A percentile compares a stretch with the other conserved stretches of the same genome.
Conservation (phyloP, 306 rosid genomes). For the Neltuma alba region DNA sequence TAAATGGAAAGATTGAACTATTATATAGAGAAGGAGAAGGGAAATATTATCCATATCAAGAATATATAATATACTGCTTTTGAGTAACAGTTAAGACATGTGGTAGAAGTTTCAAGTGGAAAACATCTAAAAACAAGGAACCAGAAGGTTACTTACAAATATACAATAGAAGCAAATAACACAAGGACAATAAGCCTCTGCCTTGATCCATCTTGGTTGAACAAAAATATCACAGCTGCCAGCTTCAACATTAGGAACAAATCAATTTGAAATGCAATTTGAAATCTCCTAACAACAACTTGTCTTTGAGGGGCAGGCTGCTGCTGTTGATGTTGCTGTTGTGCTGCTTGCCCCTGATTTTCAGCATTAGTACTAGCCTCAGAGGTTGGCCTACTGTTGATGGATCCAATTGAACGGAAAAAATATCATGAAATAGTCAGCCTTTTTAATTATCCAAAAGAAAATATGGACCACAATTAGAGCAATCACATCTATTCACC, state of each 20-base stretch:
- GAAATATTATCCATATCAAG: constrained; percentile 9
- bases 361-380: constrained; percentile 61
- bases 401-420: constrained; percentile 33
- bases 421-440: constrained; percentile 16
- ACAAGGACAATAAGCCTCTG: constrained; percentile 87
- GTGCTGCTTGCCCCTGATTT: constrained; percentile 76
- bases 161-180: constrained; percentile 76
- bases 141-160: constrained; percentile 65
- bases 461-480: not conserved
- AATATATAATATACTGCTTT: not conserved
- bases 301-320: constrained; percentile 86
- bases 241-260: constrained; percentile 86
- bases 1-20: constrained; percentile 7
- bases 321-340: constrained; percentile 73
- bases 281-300: constrained; percentile 85
- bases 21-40: not conserved
- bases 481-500: constrained; percentile 3
- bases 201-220: constrained; percentile 97
- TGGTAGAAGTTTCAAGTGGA: constrained; percentile 14
- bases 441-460: constrained; percentile 15
- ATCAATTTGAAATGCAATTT: constrained; percentile 91
- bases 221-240: constrained; percentile 89
- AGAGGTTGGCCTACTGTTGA: constrained; percentile 57
- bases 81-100: constrained; percentile 12
- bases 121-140: not conserved